Base-by-base conservation (phyloP, 140 eudicot genomes). In the Flaveria floridana region DNA sequence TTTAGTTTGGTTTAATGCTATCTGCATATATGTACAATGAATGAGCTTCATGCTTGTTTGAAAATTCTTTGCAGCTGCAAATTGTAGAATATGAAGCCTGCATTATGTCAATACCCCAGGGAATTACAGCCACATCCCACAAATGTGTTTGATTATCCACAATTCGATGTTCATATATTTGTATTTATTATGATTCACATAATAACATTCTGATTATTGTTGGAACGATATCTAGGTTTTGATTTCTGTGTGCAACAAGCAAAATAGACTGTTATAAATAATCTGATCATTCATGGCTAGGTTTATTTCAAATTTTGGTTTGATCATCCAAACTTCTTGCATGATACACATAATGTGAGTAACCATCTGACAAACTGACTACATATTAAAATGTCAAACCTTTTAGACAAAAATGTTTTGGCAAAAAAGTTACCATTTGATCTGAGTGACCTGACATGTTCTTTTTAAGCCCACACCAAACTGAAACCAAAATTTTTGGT, bases 61-160 rank as follows among this genome's bases (percentile, higher is more conserved):
- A 56, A 15, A 57, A 25, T 7, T 73, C 10, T 74, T 84, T 85
- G 81, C 87, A 85, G 86, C 80, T 85, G 93, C 96, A 44, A 90
- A 90, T 83, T 90, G 96, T 83, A 83, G 96, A 84, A 90, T 90
- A 85, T 90, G 83, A 87, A 71, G 52, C 65, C 66, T 1, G 26
- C 16, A 16, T 65, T 37, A 37, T 39, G 37, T 61, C 46, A 37
- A 69, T 5, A 47, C 34, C 42, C 58, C 58, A 64, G 13, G 53
- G 69, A 58, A 63, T 73, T 66, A 28, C 25, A 16, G 59, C 18
- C 46, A 6, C 67, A 39, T 37, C 47, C 3, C n/a, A 63, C n/a
- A 62, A n/a, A 64, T 5, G 46, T 14, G 3, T 13, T 37, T 28
- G 39, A 39, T 25, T 51, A 63, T 39, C 23, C 74, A 42, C 30